Evolutionary conservation across 768 basidiomycete species (phyloP), one percentile per base, ranked within the genome.

Genomic region (Mycena pura): DNA sequence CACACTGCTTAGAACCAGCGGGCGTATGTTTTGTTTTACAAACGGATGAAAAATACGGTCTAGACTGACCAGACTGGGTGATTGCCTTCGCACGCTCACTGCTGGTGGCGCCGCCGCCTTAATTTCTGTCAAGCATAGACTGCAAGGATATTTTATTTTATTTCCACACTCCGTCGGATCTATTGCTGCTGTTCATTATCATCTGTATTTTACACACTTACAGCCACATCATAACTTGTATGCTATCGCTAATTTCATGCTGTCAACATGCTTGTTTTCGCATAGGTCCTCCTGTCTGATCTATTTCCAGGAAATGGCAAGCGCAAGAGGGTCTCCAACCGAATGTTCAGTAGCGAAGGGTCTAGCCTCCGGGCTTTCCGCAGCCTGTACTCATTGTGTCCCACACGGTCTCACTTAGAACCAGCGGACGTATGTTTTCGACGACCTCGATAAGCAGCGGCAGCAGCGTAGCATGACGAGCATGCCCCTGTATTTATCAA

Each of bases 311-410:
- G 65, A 78, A 84, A 69, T 83, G 75, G 63, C 84, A 85, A 63
- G 73, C 72, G 63, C 84, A 83, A 52, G 38, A 67, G 67, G 25
- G 70, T 59, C 31, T 86, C 84, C 43, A 56, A 72, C 60, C 79
- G 82, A 31, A 75, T 84, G 62, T 51, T 65, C 25, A 57, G 38
- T 14, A 95, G 77, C 45, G 93, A 80, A 28, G 78, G 77, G 70
- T 98, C 96, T 19, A 98, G 80, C 17, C 94, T 86, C 17, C 86
- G 86, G 8, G 95, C 95, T 74, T 96, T 96, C 49, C 96, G 91
- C 24, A 97, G 84, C 6, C n/a, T n/a, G n/a, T n/a, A n/a, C n/a
- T n/a, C n/a, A n/a, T n/a, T n/a, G n/a, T n/a, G n/a, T n/a, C n/a
- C n/a, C n/a, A n/a, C n/a, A n/a, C n/a, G n/a, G n/a, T n/a, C n/a